Evolutionary conservation across 768 basidiomycete species (phyloP).

Genomic region (Neoboletus magnificus): DNA sequence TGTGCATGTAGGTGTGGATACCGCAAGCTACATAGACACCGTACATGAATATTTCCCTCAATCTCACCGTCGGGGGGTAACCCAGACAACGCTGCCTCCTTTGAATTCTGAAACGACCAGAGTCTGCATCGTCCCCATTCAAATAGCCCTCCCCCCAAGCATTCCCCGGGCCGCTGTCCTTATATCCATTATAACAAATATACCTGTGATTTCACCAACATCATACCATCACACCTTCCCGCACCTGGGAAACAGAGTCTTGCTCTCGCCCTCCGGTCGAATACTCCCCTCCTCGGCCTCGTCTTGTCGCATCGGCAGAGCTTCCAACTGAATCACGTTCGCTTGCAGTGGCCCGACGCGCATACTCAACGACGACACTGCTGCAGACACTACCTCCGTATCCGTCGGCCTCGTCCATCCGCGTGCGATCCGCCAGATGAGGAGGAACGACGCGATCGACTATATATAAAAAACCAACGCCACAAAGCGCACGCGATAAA

Average conservation of each 20-base stretch:
- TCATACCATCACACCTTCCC: neutral
- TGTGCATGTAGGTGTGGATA: too few species aligned
- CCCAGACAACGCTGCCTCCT: too few species aligned
- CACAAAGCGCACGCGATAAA: neutral
- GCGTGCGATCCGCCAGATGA: constrained; percentile 38
- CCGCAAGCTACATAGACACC: too few species aligned
- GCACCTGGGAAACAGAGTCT: neutral
- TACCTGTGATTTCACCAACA: neutral
- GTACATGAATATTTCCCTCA: too few species aligned
- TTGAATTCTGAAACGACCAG: neutral
- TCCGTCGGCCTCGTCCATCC: constrained; percentile 25
- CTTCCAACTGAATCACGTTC: neutral
- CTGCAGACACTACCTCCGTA: neutral
- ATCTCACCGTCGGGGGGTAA: too few species aligned
- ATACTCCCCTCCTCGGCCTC: neutral
- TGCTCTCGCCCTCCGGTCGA: neutral
- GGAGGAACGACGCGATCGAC: constrained; percentile 39
- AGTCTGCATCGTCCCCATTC: neutral
- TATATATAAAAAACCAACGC: constrained; percentile 1
- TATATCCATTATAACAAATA: neutral
- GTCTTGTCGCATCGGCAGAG: neutral
- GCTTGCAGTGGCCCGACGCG: neutral
- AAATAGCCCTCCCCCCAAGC: too few species aligned
- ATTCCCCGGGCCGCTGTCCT: neutral
- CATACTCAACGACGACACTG: neutral